phyloP scores from a whole-genome alignment of 78 protist species.

The Isochrysis galbana region DNA sequence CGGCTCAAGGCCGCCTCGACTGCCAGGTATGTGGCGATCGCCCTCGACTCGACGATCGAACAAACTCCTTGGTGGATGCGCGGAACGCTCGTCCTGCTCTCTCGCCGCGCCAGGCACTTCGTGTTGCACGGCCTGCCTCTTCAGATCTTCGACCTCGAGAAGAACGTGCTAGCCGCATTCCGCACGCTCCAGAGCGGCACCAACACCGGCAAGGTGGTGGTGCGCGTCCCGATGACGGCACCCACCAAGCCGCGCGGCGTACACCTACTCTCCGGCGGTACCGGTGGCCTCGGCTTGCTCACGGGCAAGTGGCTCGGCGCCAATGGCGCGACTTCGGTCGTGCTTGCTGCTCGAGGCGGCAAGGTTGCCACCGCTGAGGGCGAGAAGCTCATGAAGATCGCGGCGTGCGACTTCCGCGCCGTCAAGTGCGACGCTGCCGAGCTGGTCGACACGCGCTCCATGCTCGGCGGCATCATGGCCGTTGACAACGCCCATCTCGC shows the following conservation, averaged over 20 bases:
- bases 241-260: not conserved
- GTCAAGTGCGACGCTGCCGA: slow-evolving; percentile 2
- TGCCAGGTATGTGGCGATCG: not conserved
- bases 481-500: not conserved
- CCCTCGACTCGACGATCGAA: not conserved
- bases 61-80: not conserved
- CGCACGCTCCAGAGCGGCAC: not conserved
- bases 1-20: not conserved
- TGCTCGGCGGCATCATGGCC: not conserved
- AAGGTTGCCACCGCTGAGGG: not conserved
- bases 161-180: not conserved
- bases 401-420: not conserved
- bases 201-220: slow-evolving; percentile 39
- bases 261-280: slow-evolving; percentile 18
- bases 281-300: slow-evolving; percentile 33
- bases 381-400: not conserved
- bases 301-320: not conserved
- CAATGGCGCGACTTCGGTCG: not conserved
- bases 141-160: not conserved
- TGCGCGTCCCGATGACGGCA: not conserved
- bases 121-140: not conserved
- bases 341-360: not conserved
- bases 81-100: not conserved
- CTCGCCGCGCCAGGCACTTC: not conserved
- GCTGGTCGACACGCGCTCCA: not conserved